Evolutionary conservation across 2,329 filamentous ascomycete genomes (phyloP), one percentile per base, ranked within the genome.

Genomic region (Thermomyces lanuginosus): DNA sequence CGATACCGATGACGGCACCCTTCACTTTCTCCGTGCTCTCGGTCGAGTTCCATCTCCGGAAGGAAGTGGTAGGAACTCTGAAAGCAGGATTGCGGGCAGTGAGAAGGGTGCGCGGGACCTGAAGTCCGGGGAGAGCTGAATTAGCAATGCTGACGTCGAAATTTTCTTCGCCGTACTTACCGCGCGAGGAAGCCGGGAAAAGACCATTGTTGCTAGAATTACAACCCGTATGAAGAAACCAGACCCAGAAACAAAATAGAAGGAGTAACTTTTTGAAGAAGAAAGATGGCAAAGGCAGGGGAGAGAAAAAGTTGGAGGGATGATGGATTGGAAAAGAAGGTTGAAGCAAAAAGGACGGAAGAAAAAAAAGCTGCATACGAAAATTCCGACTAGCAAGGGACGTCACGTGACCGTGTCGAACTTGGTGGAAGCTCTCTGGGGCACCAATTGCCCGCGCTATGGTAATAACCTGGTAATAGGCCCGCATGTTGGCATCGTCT

Each of bases 1-100:
- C 86, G 56, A 95, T 93, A 76, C 89, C 89, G 51, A 95, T 93
- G 57, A 95, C 86, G 49, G 80, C 64, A 52, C 89, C 89, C 64
- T 86, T 81, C 35, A 95, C 81, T 72, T 93, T 93, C 55, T 70
- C 68, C 42, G 69, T 63, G 22, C 69, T 71, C 41, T 57, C 55
- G 29, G 57, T 55, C 11, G 55, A 58, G 46, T 57, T 56, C 53
- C 54, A 58, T 51, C 57, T 48, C 35, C 76, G 72, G 54, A 86
- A 81, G 46, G 72, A 71, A 39, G 78, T 72, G 40, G 66, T 66
- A 46, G 81, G 73, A 45, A 76, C 69, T 61, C 75, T 74, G 53
- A 73, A 59, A 50, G 69, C 63, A 45, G 73, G 66, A 48, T 73
- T 66, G 58, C 76, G 76, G 52, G 72, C 63, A 55, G 74, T 63